A percentile compares a stretch with the other conserved stretches of the same genome.
Conservation (phyloP, 2,329 filamentous ascomycete species). For the Epichloe bromicola region DNA sequence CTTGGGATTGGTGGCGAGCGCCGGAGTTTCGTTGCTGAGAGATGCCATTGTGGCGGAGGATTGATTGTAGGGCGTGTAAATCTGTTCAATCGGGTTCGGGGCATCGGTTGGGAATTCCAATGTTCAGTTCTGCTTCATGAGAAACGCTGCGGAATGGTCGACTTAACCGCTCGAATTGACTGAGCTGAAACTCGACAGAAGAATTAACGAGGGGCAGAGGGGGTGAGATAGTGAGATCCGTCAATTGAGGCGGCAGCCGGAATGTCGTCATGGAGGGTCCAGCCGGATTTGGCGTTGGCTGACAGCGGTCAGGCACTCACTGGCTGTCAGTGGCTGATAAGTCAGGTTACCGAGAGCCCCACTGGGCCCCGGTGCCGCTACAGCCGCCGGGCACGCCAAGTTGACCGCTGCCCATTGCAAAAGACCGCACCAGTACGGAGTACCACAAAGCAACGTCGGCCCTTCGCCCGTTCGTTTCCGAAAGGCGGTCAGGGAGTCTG, state of each 20-base stretch:
- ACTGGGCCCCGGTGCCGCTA: background rate
- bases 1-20: constrained; percentile 57
- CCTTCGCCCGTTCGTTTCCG: background rate
- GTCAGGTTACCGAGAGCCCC: background rate
- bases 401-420: background rate
- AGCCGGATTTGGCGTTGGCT: background rate
- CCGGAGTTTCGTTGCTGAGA: constrained; percentile 33
- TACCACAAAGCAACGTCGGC: background rate
- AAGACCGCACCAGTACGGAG: background rate
- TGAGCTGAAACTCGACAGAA: background rate
- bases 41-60: constrained; percentile 27
- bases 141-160: too few relatives aligned
- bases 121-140: too few relatives aligned
- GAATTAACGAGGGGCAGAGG: background rate
- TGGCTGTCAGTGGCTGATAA: background rate
- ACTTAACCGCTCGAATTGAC: too few relatives aligned
- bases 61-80: background rate
- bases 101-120: background rate
- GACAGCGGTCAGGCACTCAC: background rate
- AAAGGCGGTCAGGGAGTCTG: constrained; percentile 6
- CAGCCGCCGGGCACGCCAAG: background rate
- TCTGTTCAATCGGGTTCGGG: background rate
- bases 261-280: constrained; percentile 9
- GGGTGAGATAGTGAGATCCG: background rate
- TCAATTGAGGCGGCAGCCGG: background rate